Evolutionary conservation across 495 filamentous ascomycete genomes (phyloP), one percentile per base, ranked within the genome.

Genomic region (Podospora appendiculata): DNA sequence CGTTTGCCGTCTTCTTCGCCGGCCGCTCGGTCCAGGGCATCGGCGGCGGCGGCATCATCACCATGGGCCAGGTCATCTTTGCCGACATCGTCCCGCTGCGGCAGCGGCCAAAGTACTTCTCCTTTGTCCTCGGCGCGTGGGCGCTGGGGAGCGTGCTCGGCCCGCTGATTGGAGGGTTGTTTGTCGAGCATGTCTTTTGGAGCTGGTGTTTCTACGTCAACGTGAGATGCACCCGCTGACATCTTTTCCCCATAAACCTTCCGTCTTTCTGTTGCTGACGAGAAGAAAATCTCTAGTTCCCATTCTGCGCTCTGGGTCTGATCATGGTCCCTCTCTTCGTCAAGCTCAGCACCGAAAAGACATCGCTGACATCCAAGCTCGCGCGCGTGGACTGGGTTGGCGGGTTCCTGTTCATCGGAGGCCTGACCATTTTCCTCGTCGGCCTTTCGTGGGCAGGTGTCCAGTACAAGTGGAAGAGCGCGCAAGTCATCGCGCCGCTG

Each of bases 1-100:
- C 51, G 48, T 70, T 74, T 32, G 53, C 62, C 0, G 87, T 89
- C 73, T 77, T 95, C 47, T 77, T 96, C 41, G 78, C 80, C 0
- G 90, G 88, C 8, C 74, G 90, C 58, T 81, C 85, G 0, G 71
- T 95, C 43, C 90, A 95, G 62, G 90, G 90, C 42, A 71, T 87
- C 14, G 90, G 89, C 4, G 89, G 87, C 38, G 89, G 88, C 46
- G 90, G 90, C 1, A 79, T 94, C 50, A 79, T 94, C 18, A 84
- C 86, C 25, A 68, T 96, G 58, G 84, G 87, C 32, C 89, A 94
- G 60, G 90, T 95, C 43, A 67, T 77, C 43, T 78, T 80, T 84
- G 93, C 58, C 19, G 68, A 69, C n/a, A 61, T 71, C 40, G 64
- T 68, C 1, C 67, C 66, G 6, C 54, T 79, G 64, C 39, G 77